Evolutionary conservation across 805 yeast genomes (phyloP).

Genomic region (Spathaspora boniae): DNA sequence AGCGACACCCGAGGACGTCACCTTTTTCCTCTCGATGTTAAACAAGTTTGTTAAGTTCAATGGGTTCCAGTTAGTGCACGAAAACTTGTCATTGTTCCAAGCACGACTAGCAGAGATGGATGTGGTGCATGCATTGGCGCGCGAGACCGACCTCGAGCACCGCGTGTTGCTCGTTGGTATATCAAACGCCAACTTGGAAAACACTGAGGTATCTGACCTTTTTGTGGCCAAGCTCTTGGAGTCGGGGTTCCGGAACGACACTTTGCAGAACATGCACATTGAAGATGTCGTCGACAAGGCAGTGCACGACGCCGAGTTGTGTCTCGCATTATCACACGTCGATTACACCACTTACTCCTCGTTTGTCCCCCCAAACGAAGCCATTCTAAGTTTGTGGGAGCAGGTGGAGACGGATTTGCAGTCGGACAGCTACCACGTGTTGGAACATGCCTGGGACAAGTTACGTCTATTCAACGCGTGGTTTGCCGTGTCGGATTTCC

Average conservation of each 20-base stretch:
- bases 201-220: neutral
- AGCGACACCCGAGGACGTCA: slow-evolving; percentile 17
- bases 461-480: slow-evolving; percentile 26
- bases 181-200: neutral
- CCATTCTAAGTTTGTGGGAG: slow-evolving; percentile 16
- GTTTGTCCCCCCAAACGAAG: slow-evolving; percentile 8
- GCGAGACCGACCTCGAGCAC: neutral
- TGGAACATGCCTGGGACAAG: slow-evolving; percentile 19
- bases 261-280: neutral
- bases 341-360: slow-evolving; percentile 12
- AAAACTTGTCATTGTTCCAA: slow-evolving; percentile 11
- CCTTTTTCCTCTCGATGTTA: slow-evolving; percentile 23
- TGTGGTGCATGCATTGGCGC: neutral
- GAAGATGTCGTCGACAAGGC: neutral
- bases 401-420: slow-evolving; percentile 13
- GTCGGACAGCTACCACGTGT: slow-evolving; percentile 18
- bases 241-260: slow-evolving; percentile 7
- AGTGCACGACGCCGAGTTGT: slow-evolving; percentile 13
- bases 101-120: neutral
- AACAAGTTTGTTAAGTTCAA: slow-evolving; percentile 39
- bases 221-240: slow-evolving; percentile 12
- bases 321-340: slow-evolving; percentile 19
- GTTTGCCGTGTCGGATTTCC: slow-evolving; percentile 9
- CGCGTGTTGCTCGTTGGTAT: slow-evolving; percentile 7
- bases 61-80: slow-evolving; percentile 22